phyloP scores from a whole-genome alignment of 1,139 yeast genomes.

The Scheffersomyces lignicola region DNA sequence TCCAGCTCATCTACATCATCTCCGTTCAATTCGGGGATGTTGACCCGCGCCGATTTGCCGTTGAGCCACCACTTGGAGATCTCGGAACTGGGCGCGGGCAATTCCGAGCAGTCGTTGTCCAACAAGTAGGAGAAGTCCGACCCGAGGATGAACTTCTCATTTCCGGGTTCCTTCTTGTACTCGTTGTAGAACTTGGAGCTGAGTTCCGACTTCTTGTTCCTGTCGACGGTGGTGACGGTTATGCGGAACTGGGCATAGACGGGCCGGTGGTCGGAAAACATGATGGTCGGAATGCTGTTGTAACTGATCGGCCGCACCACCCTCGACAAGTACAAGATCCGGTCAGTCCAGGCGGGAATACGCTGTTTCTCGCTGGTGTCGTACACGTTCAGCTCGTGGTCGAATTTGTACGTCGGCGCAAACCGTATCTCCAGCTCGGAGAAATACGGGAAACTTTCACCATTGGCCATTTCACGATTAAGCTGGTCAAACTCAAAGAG shows the following conservation, averaged over 20 bases:
- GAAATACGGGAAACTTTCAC: slow-evolving; percentile 66
- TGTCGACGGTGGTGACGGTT: slow-evolving; percentile 68
- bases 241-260: slow-evolving; percentile 79
- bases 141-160: slow-evolving; percentile 36
- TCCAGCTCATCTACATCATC: slow-evolving; percentile 33
- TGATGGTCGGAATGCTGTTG: slow-evolving; percentile 57
- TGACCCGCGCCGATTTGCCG: slow-evolving; percentile 72
- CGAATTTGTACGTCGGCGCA: slow-evolving; percentile 91
- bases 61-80: slow-evolving; percentile 88
- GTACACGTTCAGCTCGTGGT: slow-evolving; percentile 72
- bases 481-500: slow-evolving; percentile 78
- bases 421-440: slow-evolving; percentile 76
- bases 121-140: slow-evolving; percentile 31
- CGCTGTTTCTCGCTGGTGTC: slow-evolving; percentile 91
- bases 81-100: slow-evolving; percentile 92
- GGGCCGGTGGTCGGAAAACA: slow-evolving; percentile 92
- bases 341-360: slow-evolving; percentile 96
- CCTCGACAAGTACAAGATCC: slow-evolving; percentile 52
- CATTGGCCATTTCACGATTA: slow-evolving; percentile 65
- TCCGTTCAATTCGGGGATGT: slow-evolving; percentile 39
- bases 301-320: slow-evolving; percentile 65
- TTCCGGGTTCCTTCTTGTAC: slow-evolving; percentile 47
- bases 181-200: slow-evolving; percentile 60
- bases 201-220: slow-evolving; percentile 55
- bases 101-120: slow-evolving; percentile 29